A percentile compares a stretch with the other conserved stretches of the same genome.
These are phyloP conservation scores for Phalaenopsis aphrodite DNA, from an alignment of 106 monocot species.

Conservation along the genomic window DNA sequence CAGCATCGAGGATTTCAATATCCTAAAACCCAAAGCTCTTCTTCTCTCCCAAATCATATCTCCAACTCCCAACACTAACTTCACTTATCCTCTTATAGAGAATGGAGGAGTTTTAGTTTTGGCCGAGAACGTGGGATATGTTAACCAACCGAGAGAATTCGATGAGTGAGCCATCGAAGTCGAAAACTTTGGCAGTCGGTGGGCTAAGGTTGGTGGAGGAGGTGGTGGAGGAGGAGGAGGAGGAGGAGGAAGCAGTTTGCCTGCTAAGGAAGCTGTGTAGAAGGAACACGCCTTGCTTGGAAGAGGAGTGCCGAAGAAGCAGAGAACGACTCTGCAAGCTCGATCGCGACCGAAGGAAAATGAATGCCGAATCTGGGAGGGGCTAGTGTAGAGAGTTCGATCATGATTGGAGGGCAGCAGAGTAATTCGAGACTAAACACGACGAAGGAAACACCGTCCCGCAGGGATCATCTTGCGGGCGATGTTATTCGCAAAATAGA, in stretches of 20 bases:
- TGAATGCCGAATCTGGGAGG: no score
- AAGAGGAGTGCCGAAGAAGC: no score
- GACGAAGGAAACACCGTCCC: no score
- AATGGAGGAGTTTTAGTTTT: background rate
- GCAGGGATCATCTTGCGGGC: no score
- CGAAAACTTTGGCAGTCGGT: constrained; percentile 7
- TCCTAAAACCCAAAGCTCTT: background rate
- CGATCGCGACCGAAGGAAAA: no score
- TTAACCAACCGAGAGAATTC: background rate
- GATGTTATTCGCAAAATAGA: no score
- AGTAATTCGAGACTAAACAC: no score
- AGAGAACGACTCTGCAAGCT: no score
- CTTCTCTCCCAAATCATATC: background rate
- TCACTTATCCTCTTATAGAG: constrained; percentile 1
- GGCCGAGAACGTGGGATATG: background rate
- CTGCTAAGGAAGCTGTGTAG: no score
- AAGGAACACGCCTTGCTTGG: no score
- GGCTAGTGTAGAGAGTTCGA: no score
- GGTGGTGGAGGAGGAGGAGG: background rate
- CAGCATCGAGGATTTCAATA: background rate
- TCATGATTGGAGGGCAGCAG: no score
- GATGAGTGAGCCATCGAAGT: constrained; percentile 4
- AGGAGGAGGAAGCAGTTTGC: background rate
- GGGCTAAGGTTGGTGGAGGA: background rate
- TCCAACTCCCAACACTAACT: background rate